Base-by-base conservation (phyloP, 345 rosid species). In the Dovyalis caffra region DNA sequence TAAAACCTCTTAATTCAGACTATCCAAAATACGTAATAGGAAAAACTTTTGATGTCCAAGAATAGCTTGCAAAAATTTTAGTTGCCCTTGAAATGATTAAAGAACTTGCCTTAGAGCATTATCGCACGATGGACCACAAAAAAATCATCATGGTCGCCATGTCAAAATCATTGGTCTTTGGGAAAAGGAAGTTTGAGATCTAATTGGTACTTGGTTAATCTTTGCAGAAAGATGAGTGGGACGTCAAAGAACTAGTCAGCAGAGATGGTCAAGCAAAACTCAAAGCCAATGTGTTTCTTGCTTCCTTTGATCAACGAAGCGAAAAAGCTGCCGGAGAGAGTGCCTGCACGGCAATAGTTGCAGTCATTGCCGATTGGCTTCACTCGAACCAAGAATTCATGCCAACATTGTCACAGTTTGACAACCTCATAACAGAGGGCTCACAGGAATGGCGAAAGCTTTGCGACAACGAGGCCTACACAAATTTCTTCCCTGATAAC, bases 231-330 rank as follows among this genome's bases (percentile, higher is more conserved):
- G 57, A 49, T 16, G 80, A 64, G 5, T 81, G 88, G 86, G 82
- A 79, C 37, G 51, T 20, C 69, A 86, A 75, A 64, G 88, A 79
- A 15, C 12, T 83, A 1, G 32, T 32, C 3, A 81, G 88, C 73
- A 79, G 88, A 74, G 82, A 81, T 67, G 85, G 88, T 66, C 49
- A 81, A 64, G 70, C 85, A 64, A 86, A 73, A 35, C 80, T 86
- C 28, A 67, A 45, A 62, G 33, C 85, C 37, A 67, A 74, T 14
- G 80, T 81, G 58, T 83, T 77, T 69, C 78, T 83, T 5, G 88
- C 88, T 57, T 86, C 86, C 1, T 77, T 79, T 1, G 88, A 86
- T 75, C 88, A 86, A 63, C 32, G 86, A 26, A 79, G 83, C 10
- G 75, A 81, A 33, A 69, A 67, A 12, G 86, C 82, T 12, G 63